phyloP scores from a whole-genome alignment of 306 rosid genomes.

The Cicer pinnatifidum region DNA sequence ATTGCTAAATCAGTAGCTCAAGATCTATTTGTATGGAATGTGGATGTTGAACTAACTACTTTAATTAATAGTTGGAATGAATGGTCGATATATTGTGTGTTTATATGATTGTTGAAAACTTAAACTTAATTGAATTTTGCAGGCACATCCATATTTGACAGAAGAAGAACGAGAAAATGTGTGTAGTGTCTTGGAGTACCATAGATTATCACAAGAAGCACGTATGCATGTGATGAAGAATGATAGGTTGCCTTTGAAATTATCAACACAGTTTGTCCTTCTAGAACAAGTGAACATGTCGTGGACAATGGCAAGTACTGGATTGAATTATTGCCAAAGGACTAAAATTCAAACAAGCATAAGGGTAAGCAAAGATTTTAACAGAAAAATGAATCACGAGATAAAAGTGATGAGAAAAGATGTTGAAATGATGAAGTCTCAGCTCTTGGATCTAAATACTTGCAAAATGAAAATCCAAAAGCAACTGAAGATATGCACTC shows the following conservation, averaged over 20 bases:
- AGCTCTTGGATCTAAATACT: conserved; percentile 63
- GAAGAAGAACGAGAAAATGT: conserved; percentile 62
- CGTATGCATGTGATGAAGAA: conserved; percentile 69
- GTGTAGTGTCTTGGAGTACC: conserved; percentile 65
- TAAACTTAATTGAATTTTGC: conserved; percentile 36
- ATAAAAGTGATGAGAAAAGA: conserved; percentile 64
- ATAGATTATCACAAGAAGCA: conserved; percentile 74
- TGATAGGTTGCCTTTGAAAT: conserved; percentile 62
- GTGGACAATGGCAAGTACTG: conserved; percentile 47
- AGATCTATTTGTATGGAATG: no score
- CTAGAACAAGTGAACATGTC: conserved; percentile 64
- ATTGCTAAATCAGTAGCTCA: neutral
- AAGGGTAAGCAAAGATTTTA: conserved; percentile 50
- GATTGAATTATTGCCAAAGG: conserved; percentile 45
- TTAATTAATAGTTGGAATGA: no score
- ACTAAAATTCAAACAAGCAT: conserved; percentile 50
- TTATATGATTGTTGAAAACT: conserved; percentile 17
- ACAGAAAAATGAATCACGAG: conserved; percentile 53
- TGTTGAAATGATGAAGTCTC: conserved; percentile 64
- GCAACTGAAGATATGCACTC: conserved; percentile 52
- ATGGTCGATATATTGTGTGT: neutral
- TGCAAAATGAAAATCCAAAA: conserved; percentile 69
- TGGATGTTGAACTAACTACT: no score
- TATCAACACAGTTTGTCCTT: conserved; percentile 54
- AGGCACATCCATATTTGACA: conserved; percentile 68